phyloP scores from a whole-genome alignment of 805 yeast species.

The Wickerhamomyces subpelliculosus region DNA sequence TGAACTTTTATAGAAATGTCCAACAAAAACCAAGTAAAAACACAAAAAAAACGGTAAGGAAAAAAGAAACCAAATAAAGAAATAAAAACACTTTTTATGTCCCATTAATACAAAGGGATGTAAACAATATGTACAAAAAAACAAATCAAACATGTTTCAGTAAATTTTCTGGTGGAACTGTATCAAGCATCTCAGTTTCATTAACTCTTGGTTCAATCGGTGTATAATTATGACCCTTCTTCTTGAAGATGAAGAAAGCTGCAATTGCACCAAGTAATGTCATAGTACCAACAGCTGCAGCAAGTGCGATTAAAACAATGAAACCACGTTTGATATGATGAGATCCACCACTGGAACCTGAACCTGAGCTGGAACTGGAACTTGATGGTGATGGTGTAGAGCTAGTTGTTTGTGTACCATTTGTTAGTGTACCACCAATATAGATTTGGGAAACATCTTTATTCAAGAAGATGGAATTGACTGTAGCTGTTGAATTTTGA shows the following conservation, averaged over 20 bases:
- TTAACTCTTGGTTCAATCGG: conserved; percentile 50
- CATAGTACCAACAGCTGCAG: conserved; percentile 51
- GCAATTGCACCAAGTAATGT: conserved; percentile 35
- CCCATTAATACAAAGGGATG: background rate
- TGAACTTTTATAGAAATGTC: no score
- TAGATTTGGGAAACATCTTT: conserved; percentile 29
- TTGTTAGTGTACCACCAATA: conserved; percentile 21
- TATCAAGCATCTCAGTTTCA: conserved; percentile 53
- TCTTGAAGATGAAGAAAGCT: conserved; percentile 28
- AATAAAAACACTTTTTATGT: background rate
- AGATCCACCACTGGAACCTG: conserved; percentile 3
- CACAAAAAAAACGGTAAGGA: no score
- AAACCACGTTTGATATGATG: conserved; percentile 40
- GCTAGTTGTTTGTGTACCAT: conserved; percentile 9
- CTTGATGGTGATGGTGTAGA: conserved; percentile 14
- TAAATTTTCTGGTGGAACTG: conserved; percentile 54
- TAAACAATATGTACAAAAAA: background rate
- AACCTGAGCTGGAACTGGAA: conserved; percentile 3
- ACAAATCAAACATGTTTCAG: conserved; percentile 24
- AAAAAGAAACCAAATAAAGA: no score
- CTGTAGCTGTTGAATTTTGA: conserved; percentile 14
- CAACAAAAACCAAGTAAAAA: no score
- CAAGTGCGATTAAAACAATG: conserved; percentile 63
- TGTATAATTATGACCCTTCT: conserved; percentile 32
- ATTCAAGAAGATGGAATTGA: conserved; percentile 28